Evolutionary conservation across 495 filamentous ascomycete genomes (phyloP).

Genomic region (Hypoxylon trugodes): DNA sequence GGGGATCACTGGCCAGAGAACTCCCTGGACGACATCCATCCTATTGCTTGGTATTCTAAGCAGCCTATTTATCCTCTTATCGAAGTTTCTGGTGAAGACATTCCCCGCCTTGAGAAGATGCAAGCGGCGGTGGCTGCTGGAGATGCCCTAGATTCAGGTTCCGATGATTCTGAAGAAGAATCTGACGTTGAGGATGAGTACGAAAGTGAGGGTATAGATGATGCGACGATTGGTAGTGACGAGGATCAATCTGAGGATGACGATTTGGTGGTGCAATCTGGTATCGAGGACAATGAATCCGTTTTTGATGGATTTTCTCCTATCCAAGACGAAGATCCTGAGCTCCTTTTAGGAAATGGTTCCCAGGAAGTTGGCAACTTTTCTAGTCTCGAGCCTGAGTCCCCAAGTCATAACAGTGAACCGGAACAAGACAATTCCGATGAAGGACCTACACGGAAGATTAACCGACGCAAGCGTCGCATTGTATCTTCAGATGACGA

Average conservation of each 20-base stretch:
- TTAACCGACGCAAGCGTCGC: constrained; percentile 32
- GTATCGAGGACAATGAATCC: constrained; percentile 29
- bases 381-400: constrained; percentile 28
- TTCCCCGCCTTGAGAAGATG: constrained; percentile 7
- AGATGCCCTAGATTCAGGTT: too few species aligned
- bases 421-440: constrained; percentile 11
- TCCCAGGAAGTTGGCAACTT: constrained; percentile 18
- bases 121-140: background rate
- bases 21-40: constrained; percentile 1
- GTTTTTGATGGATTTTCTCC: constrained; percentile 39
- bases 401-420: constrained; percentile 5
- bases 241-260: constrained; percentile 26
- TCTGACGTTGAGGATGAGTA: constrained; percentile 34
- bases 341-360: background rate
- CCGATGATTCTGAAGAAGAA: background rate
- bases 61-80: constrained; percentile 42
- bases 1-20: constrained; percentile 30
- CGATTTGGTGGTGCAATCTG: constrained; percentile 29
- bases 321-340: constrained; percentile 10
- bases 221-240: constrained; percentile 26
- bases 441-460: constrained; percentile 15
- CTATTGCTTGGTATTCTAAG: background rate
- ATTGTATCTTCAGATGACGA: constrained; percentile 43
- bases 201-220: constrained; percentile 38
- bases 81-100: constrained; percentile 26